Evolutionary conservation across 208 protist genomes (phyloP).

Genomic region (Leishmania braziliensis): DNA sequence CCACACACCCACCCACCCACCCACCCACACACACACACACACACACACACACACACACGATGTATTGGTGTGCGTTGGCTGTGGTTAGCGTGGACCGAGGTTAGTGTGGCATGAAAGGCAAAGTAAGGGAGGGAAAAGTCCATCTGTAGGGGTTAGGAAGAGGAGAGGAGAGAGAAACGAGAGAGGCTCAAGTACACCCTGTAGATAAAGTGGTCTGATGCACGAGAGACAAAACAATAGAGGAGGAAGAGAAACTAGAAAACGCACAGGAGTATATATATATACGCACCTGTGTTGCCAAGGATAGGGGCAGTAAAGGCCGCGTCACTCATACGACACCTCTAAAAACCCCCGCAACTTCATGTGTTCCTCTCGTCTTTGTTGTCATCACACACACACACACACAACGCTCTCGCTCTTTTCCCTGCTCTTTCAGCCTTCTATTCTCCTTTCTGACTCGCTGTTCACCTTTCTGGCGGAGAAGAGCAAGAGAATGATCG

Average conservation of each 20-base stretch:
- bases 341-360: neutral
- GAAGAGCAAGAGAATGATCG: neutral
- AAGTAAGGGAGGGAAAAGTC: neutral
- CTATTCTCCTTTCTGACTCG: neutral
- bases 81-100: neutral
- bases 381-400: neutral
- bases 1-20: neutral
- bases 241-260: neutral
- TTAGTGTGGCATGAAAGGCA: neutral
- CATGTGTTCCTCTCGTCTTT: neutral
- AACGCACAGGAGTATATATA: neutral
- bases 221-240: neutral
- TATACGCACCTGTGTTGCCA: neutral
- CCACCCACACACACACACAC: neutral
- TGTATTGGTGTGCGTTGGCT: neutral
- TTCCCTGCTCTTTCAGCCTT: neutral
- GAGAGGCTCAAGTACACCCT: neutral
- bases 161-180: neutral
- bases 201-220: neutral
- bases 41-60: constrained; percentile 3
- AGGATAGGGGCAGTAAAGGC: neutral
- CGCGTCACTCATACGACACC: neutral
- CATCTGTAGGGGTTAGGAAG: neutral
- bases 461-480: neutral
- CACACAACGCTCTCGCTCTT: neutral